Conservation (phyloP, 2,329 filamentous ascomycete genomes). For the Ambrosiella xylebori region DNA sequence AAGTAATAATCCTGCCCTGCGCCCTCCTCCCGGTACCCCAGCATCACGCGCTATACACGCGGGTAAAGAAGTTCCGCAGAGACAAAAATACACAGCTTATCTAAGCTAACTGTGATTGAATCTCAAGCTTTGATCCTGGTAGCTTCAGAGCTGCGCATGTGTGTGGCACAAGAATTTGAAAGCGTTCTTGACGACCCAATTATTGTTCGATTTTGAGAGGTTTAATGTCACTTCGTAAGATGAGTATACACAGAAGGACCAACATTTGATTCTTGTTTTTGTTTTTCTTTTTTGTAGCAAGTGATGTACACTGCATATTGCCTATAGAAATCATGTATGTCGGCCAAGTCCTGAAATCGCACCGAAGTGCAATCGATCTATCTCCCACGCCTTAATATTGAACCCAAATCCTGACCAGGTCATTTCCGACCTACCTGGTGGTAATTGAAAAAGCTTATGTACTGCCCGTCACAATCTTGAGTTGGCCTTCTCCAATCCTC, state of each 20-base stretch:
- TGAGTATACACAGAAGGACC: not conserved
- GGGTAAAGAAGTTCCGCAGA: not conserved
- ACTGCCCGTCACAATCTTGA: no score
- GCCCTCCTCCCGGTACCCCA: not conserved
- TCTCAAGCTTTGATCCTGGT: not conserved
- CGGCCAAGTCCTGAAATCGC: not conserved
- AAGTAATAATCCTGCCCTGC: conserved; percentile 1
- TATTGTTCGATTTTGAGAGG: no score
- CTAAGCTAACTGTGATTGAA: not conserved
- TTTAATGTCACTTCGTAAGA: no score
- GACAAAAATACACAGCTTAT: no score
- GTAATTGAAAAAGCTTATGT: no score
- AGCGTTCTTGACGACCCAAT: not conserved
- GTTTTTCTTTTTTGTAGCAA: not conserved
- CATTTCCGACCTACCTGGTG: not conserved
- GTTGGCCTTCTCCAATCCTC: no score
- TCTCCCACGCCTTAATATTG: not conserved
- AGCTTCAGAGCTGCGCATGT: not conserved
- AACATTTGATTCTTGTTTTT: not conserved
- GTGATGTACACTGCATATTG: not conserved
- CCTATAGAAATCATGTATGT: not conserved
- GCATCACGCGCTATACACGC: not conserved
- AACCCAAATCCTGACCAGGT: not conserved
- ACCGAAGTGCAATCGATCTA: not conserved
- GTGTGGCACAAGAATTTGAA: not conserved